These are phyloP conservation scores for Hypoxylon crocopeplum DNA, from an alignment of 495 filamentous ascomycete genomes.

Conservation along the genomic window DNA sequence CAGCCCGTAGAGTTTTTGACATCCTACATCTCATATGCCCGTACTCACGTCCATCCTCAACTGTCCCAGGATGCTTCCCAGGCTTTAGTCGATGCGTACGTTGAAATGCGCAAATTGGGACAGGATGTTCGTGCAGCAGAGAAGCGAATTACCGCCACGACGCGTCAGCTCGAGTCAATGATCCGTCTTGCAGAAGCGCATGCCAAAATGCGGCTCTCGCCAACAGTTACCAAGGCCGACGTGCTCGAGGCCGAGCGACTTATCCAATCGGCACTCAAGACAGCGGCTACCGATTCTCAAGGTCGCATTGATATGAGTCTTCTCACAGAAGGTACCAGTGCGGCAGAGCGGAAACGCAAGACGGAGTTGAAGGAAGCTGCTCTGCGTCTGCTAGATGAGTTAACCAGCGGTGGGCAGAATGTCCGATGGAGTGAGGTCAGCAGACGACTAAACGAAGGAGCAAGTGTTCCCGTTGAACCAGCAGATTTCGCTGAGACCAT, in stretches of 20 bases:
- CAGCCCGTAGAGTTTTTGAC: slow-evolving; percentile 95
- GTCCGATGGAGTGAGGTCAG: slow-evolving; percentile 82
- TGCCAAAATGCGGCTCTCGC: slow-evolving; percentile 91
- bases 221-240: slow-evolving; percentile 77
- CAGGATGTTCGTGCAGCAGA: slow-evolving; percentile 93
- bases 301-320: slow-evolving; percentile 97
- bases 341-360: slow-evolving; percentile 78
- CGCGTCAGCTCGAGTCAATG: slow-evolving; percentile 94
- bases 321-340: slow-evolving; percentile 88
- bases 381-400: slow-evolving; percentile 76
- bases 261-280: slow-evolving; percentile 94
- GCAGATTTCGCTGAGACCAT: slow-evolving; percentile 83
- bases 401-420: slow-evolving; percentile 68
- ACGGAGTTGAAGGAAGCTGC: slow-evolving; percentile 86
- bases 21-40: slow-evolving; percentile 96
- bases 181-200: slow-evolving; percentile 96
- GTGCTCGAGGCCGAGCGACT: slow-evolving; percentile 90
- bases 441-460: slow-evolving; percentile 74
- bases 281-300: slow-evolving; percentile 91
- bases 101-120: slow-evolving; percentile 94
- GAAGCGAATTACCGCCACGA: slow-evolving; percentile 96
- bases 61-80: slow-evolving; percentile 78
- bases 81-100: slow-evolving; percentile 85
- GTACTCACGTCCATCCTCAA: slow-evolving; percentile 80
- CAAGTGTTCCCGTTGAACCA: slow-evolving; percentile 73